Evolutionary conservation across 768 basidiomycete species (phyloP).

Genomic region (Cantharellus cinnabarinus): DNA sequence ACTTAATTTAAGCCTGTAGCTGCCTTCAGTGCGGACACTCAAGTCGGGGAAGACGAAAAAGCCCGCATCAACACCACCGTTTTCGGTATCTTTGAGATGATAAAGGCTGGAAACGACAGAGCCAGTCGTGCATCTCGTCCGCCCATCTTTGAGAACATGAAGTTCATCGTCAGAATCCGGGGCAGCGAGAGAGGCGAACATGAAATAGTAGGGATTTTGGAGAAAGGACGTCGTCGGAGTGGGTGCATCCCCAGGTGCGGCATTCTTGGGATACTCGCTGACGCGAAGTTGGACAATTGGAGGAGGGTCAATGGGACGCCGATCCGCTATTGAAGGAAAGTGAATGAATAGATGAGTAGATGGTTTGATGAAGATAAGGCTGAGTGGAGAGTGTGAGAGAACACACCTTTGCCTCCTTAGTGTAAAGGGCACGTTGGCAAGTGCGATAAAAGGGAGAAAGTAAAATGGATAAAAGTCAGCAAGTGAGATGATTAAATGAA

Average conservation of each 20-base stretch:
- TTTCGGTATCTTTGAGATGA: slow-evolving; percentile 58
- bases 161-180: slow-evolving; percentile 77
- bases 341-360: not conserved
- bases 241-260: slow-evolving; percentile 4
- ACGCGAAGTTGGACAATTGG: slow-evolving; percentile 92
- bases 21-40: slow-evolving; percentile 79
- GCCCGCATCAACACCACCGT: slow-evolving; percentile 49
- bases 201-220: slow-evolving; percentile 89
- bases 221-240: slow-evolving; percentile 25
- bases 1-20: slow-evolving; percentile 56
- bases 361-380: not conserved
- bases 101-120: slow-evolving; percentile 79
- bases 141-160: slow-evolving; percentile 80
- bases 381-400: not conserved
- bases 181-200: slow-evolving; percentile 80
- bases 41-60: slow-evolving; percentile 96
- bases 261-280: slow-evolving; percentile 26
- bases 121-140: slow-evolving; percentile 80
- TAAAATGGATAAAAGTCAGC: not conserved
- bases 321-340: slow-evolving; percentile 38
- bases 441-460: not conserved
- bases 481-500: not conserved
- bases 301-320: slow-evolving; percentile 91
- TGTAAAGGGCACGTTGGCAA: not conserved
- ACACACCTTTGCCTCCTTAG: not conserved